Percentiles rank a stretch among this genome's conserved stretches.
phyloP scores from a whole-genome alignment of 805 yeast genomes.

The Myxozyma sirexii region DNA sequence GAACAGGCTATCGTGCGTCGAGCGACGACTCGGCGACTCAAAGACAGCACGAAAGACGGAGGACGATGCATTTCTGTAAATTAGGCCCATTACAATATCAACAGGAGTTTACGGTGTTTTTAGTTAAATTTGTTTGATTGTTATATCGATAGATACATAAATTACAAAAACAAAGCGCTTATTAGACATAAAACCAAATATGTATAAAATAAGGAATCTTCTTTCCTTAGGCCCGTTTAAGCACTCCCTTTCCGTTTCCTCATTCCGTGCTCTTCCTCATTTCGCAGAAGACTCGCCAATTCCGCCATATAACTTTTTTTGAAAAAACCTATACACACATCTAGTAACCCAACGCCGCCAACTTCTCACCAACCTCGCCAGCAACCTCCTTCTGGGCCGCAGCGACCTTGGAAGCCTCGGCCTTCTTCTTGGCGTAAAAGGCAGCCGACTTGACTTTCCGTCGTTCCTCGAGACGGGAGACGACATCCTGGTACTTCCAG shows the following conservation, averaged over 20 bases:
- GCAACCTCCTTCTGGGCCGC: slow-evolving; percentile 87
- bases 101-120: background rate
- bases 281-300: background rate
- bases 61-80: slow-evolving; percentile 19
- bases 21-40: slow-evolving; percentile 20
- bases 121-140: background rate
- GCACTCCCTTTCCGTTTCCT: slow-evolving; percentile 1
- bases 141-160: slow-evolving; percentile 20
- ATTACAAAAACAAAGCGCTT: slow-evolving; percentile 13
- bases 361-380: slow-evolving; percentile 87
- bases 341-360: slow-evolving; percentile 98
- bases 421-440: slow-evolving; percentile 98
- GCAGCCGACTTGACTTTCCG: slow-evolving; percentile 99
- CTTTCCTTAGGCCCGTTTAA: background rate
- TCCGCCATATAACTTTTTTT: background rate
- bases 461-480: slow-evolving; percentile 97
- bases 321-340: slow-evolving; percentile 31
- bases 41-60: slow-evolving; percentile 17
- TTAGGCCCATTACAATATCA: background rate
- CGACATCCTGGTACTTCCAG: slow-evolving; percentile 99
- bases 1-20: slow-evolving; percentile 15
- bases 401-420: slow-evolving; percentile 87
- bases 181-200: slow-evolving; percentile 5
- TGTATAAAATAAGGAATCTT: background rate
- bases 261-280: background rate